Base-by-base conservation (phyloP, 2,329 filamentous ascomycete species). In the Allantophomopsis lycopodina region DNA sequence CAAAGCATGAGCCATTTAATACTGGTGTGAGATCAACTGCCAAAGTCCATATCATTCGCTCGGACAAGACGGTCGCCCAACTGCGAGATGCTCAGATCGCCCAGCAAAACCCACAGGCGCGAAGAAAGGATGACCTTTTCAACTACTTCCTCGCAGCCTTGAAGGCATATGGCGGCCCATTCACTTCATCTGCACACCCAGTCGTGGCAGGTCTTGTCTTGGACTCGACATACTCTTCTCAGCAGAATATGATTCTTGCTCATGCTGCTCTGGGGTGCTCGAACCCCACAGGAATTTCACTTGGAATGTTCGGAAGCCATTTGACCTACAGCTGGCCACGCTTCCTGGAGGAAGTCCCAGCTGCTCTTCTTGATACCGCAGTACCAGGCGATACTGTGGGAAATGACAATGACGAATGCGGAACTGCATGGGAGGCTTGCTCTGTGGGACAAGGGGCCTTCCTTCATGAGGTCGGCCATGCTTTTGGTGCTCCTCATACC, bases 221-320 rank as follows among this genome's bases (percentile, higher is more conserved):
- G 33, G 81, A 86, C 51, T 66, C 76, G 3, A 75, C 78, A 47
- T 84, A 78, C 71, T 76, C 82, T 49, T 60, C 64, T 5, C 54
- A 66, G 36, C 61, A 67, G 11, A 65, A 75, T 38, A 68, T 71
- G 2, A 74, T 84, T 28, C 68, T 73, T 16, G 78, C 69, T 15
- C 79, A 85, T 57, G 79, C 79, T 7, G 78, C 78, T 11, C 60
- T 81, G 13, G 77, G 78, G 12, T 44, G 45, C 20, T 52, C 52
- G 10, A 72, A 74, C 17, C 68, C 59, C 11, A 61, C 63, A 21
- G 74, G 71, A 11, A 56, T 83, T 38, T 75, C 77, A 39, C 63
- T 84, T 40, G 80, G 76, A 11, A 76, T 85, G 36, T 83, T 83
- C 51, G 80, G 80, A 7, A 83, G 79, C 31, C 79, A 83, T 51